These are phyloP conservation scores for Toxoplasma gondii DNA, from an alignment of 169 alveolate genomes.

Conservation along the genomic window DNA sequence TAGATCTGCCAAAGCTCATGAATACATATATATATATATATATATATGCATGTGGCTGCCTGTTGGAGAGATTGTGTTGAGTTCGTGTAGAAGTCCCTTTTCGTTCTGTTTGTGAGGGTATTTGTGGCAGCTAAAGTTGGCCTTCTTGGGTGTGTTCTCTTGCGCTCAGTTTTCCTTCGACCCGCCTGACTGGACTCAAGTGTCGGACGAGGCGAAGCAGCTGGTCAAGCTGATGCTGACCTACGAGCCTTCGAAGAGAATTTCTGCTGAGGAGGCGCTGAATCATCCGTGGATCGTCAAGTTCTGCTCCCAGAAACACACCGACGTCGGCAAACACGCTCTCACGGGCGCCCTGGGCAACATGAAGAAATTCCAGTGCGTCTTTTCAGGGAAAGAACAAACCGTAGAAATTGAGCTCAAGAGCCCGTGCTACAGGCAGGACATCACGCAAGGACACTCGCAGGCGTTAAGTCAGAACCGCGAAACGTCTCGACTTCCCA, in stretches of 20 bases:
- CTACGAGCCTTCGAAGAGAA: conserved; percentile 87
- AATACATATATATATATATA: not conserved
- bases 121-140: too few relatives aligned
- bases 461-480: too few relatives aligned
- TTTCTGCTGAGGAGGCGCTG: conserved; percentile 92
- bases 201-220: conserved; percentile 91
- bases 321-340: conserved; percentile 76
- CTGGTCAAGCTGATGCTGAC: conserved; percentile 87
- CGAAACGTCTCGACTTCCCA: too few relatives aligned
- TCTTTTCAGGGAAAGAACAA: conserved; percentile 57
- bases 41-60: not conserved
- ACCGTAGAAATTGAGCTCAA: not conserved
- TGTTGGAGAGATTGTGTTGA: too few relatives aligned
- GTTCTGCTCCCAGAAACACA: conserved; percentile 74
- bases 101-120: too few relatives aligned
- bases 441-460: too few relatives aligned
- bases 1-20: too few relatives aligned
- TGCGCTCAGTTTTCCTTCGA: conserved; percentile 77
- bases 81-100: too few relatives aligned
- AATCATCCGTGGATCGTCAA: conserved; percentile 89
- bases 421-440: too few relatives aligned
- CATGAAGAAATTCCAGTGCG: conserved; percentile 84
- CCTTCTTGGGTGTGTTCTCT: too few relatives aligned
- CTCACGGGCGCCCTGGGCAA: conserved; percentile 82
- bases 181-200: conserved; percentile 80